Evolutionary conservation across 2,329 filamentous ascomycete species (phyloP).

Genomic region (Aspergillus alliaceus): DNA sequence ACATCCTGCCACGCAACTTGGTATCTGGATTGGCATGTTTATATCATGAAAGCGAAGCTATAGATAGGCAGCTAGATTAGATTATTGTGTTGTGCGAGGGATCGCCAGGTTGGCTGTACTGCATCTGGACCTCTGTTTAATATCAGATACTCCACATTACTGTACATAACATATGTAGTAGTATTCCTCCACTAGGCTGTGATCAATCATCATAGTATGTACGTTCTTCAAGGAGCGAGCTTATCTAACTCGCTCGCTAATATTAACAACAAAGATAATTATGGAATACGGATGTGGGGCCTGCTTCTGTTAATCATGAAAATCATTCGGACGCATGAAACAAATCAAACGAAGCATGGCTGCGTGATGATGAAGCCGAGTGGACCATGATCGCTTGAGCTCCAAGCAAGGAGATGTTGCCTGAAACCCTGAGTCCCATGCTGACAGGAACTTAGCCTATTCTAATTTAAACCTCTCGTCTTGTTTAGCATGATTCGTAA

Average conservation of each 20-base stretch:
- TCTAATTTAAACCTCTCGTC: neutral
- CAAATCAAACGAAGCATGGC: neutral
- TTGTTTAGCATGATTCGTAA: too few relatives aligned
- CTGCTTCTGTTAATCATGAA: slow-evolving; percentile 3
- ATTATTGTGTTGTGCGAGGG: neutral
- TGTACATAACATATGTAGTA: neutral
- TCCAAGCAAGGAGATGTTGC: slow-evolving; percentile 8
- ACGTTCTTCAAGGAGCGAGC: too few relatives aligned
- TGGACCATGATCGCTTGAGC: neutral
- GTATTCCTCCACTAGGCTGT: neutral
- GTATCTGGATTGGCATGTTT: neutral
- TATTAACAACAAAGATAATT: neutral
- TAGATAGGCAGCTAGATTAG: neutral
- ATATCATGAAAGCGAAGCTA: slow-evolving; percentile 5
- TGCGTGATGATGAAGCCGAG: neutral
- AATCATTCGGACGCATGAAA: neutral
- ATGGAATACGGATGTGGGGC: neutral
- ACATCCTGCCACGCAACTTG: slow-evolving; percentile 6
- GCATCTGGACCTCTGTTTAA: neutral
- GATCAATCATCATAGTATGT: neutral
- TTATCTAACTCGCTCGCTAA: neutral
- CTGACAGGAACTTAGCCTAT: neutral
- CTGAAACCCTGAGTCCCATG: neutral
- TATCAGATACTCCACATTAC: neutral
- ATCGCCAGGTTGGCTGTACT: neutral